Evolutionary conservation across 192 early-diverging fungal species (phyloP), one percentile per base, ranked within the genome.

Genomic region (Funneliformis geosporum): DNA sequence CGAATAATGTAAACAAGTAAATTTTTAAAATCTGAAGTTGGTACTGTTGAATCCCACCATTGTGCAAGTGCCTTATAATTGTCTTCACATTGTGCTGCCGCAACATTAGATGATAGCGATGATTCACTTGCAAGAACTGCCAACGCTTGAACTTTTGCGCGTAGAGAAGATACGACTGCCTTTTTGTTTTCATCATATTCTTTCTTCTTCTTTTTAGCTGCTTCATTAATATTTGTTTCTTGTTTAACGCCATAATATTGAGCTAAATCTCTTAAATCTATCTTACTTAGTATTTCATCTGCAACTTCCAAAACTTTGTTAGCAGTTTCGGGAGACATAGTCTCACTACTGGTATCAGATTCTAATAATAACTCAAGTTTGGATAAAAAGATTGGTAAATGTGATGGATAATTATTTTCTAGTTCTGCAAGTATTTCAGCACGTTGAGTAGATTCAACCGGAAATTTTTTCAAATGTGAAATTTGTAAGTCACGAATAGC

Each of bases 401-500:
- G 85, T 10, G 85, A 75, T 9, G 87, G 82, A 78, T 93, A 88
- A 25, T 90, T 88, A 16, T 80, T 68, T 69, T 96, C 91, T 9
- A 99, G 80, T 65, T 90, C 82, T 2, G 70, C 80, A 27, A 92
- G 59, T 40, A 94, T 60, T 28, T 84, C 82, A 59, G 84, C 82
- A 44, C 93, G 90, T 18, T 87, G 87, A 5, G 25, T 79, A 21
- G 87, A 89, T 38, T 89, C 90, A 2, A 87, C 85, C 12, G 85
- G 83, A 42, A 92, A 79, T 87, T 97, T 97, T 84, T 94, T 95
- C 64, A 98, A 76, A 85, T 90, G 90, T 4, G 90, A 83, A 43
- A 99, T 88, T 80, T 95, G 91, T 28, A 94, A 80, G 82, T 95
- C 93, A 27, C 95, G 87, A 44, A 96, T 82, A 16, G 90, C 90